These are phyloP conservation scores for Tetrapisispora pingtungensis DNA, from an alignment of 805 yeast species.

Conservation along the genomic window DNA sequence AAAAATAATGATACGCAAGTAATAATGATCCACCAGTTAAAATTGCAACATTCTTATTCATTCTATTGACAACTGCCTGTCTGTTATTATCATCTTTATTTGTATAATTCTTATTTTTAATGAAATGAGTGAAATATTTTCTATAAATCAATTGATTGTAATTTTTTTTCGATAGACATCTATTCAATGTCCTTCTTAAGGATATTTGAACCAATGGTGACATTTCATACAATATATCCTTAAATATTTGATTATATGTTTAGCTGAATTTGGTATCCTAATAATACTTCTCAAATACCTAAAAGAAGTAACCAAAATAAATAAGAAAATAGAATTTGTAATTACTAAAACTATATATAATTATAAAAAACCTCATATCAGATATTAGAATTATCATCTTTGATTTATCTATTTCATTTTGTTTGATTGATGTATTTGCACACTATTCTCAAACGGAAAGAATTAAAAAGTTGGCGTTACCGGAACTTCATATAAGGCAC, in stretches of 20 bases:
- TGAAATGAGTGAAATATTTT: constrained; percentile 7
- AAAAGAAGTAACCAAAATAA: too few species aligned
- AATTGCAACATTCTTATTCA: background rate
- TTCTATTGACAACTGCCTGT: background rate
- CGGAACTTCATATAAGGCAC: background rate
- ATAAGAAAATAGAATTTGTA: too few species aligned
- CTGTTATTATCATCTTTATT: background rate
- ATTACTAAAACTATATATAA: too few species aligned
- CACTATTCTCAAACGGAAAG: too few species aligned
- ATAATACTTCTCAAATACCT: too few species aligned
- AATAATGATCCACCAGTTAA: constrained; percentile 10
- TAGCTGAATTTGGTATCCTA: too few species aligned
- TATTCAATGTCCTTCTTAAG: constrained; percentile 5
- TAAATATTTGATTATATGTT: too few species aligned
- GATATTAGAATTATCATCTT: too few species aligned
- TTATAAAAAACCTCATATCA: too few species aligned
- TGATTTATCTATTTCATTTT: too few species aligned
- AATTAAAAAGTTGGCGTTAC: background rate
- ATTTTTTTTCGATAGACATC: constrained; percentile 13
- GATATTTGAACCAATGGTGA: background rate
- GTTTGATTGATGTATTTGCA: too few species aligned
- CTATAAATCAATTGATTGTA: constrained; percentile 11
- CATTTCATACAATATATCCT: background rate
- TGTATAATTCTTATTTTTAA: background rate
- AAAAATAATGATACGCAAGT: constrained; percentile 12